phyloP scores from a whole-genome alignment of 345 rosid genomes.

The Limnanthes douglasii region DNA sequence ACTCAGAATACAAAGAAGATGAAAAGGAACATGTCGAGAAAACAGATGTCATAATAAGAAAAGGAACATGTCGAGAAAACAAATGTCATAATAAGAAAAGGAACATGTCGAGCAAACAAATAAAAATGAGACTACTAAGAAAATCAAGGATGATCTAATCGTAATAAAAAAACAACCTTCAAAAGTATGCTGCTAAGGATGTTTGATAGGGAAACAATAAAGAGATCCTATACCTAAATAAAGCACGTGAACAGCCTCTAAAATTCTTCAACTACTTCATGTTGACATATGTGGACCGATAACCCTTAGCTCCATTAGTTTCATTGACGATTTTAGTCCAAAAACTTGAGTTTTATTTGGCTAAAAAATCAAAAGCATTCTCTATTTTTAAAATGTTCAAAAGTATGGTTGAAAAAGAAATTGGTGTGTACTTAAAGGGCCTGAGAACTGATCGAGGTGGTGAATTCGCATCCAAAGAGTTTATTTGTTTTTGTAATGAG shows the following conservation, averaged over 20 bases:
- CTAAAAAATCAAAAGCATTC: not conserved
- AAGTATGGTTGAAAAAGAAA: not conserved
- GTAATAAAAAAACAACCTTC: too few species aligned
- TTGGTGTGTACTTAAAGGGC: not conserved
- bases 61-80: too few species aligned
- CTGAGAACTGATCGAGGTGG: not conserved
- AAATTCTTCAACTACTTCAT: not conserved
- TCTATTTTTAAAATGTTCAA: not conserved
- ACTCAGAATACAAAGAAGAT: too few species aligned
- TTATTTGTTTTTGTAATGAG: not conserved
- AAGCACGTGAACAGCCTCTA: not conserved
- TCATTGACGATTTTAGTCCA: slow-evolving; percentile 4
- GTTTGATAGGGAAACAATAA: slow-evolving; percentile 5
- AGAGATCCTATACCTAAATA: not conserved
- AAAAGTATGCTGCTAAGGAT: not conserved
- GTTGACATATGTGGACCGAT: slow-evolving; percentile 4
- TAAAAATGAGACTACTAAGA: too few species aligned
- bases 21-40: too few species aligned
- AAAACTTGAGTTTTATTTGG: not conserved
- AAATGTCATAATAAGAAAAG: too few species aligned
- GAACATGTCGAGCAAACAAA: too few species aligned
- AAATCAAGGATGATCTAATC: too few species aligned
- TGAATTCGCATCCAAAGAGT: not conserved
- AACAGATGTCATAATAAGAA: too few species aligned
- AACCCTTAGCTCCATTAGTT: not conserved